These are phyloP conservation scores for Malus sieversii DNA, from an alignment of 306 rosid genomes.

Conservation along the genomic window DNA sequence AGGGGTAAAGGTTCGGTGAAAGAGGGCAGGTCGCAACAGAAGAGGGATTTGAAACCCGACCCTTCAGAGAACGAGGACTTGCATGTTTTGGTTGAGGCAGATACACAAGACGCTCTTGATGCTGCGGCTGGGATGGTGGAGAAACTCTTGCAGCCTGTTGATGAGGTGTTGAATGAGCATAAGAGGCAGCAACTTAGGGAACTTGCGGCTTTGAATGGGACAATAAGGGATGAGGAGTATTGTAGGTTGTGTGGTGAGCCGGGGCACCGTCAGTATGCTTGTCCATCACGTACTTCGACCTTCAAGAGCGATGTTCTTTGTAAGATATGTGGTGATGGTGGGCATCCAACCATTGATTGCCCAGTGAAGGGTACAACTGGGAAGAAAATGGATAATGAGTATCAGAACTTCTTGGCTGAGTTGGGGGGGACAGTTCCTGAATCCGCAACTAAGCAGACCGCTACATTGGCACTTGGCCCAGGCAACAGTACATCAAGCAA, in stretches of 20 bases:
- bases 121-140: slow-evolving; percentile 99
- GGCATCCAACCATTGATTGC: slow-evolving; percentile 95
- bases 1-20: slow-evolving; percentile 94
- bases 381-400: slow-evolving; percentile 64
- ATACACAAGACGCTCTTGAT: slow-evolving; percentile 73
- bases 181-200: slow-evolving; percentile 98
- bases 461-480: slow-evolving; percentile 51
- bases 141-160: slow-evolving; percentile 96
- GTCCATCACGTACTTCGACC: slow-evolving; percentile 81
- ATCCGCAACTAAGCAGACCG: slow-evolving; percentile 29
- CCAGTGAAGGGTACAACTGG: slow-evolving; percentile 84
- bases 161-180: slow-evolving; percentile 95
- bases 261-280: slow-evolving; percentile 89
- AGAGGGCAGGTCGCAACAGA: slow-evolving; percentile 93
- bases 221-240: slow-evolving; percentile 92
- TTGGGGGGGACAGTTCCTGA: slow-evolving; percentile 55
- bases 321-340: slow-evolving; percentile 97
- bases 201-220: slow-evolving; percentile 92
- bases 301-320: slow-evolving; percentile 89
- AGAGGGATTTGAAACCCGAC: slow-evolving; percentile 88
- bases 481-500: slow-evolving; percentile 60
- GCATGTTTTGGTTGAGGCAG: slow-evolving; percentile 97
- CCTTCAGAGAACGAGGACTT: slow-evolving; percentile 93
- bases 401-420: slow-evolving; percentile 95
- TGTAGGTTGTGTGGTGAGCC: slow-evolving; percentile 97